Base-by-base conservation (phyloP, 2,329 filamentous ascomycete species). In the Clarireedia paspali region DNA sequence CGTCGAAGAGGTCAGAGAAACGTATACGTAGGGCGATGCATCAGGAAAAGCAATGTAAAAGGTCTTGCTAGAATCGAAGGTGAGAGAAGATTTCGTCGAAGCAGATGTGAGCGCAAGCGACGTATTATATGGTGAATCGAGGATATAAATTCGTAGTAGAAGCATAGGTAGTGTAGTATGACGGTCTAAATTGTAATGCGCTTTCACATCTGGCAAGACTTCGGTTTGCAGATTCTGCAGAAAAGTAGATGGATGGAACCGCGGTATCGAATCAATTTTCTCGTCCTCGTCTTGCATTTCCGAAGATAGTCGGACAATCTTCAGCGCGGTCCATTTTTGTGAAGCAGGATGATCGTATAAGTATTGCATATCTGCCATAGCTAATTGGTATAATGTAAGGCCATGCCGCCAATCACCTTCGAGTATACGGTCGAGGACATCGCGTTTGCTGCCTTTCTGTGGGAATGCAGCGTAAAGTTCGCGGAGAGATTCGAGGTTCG, bases 21-120 rank as follows among this genome's bases (percentile, higher is more conserved):
- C 76, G 69, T 89, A 95, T 46, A 95, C 75, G 60, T 85, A 84
- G 0, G 89, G 88, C 10, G 88, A 86, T 36, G 85, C 87, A 66
- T 92, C 85, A 0, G 91, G 90, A 64, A 95, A 92, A 1, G 88
- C 87, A 58, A 95, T 76, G 66, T 89, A 94, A 40, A 95, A 80
- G 2, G 87, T 86, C 60, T 84, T 81, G 12, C 84, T 84, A 1
- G 81, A 75, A 60, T 89, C 84, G n/a, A 81, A 77, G 40, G 72
- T 66, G 12, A 50, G 30, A 42, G 46, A 46, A 5, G 27, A 5
- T 30, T 47, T 60, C n/a, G 59, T 53, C 48, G 64, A 60, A 2
- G 50, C 27, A 15, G 58, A 62, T n/a, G 59, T 61, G 50, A 79
- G 69, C 1, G 79, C 77, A 15, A 81, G 72, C 39, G 74, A 73